Percentiles rank a stretch among this genome's conserved stretches.
Conservation (phyloP, 495 filamentous ascomycete species). For the Annulohypoxylon maeteangense region DNA sequence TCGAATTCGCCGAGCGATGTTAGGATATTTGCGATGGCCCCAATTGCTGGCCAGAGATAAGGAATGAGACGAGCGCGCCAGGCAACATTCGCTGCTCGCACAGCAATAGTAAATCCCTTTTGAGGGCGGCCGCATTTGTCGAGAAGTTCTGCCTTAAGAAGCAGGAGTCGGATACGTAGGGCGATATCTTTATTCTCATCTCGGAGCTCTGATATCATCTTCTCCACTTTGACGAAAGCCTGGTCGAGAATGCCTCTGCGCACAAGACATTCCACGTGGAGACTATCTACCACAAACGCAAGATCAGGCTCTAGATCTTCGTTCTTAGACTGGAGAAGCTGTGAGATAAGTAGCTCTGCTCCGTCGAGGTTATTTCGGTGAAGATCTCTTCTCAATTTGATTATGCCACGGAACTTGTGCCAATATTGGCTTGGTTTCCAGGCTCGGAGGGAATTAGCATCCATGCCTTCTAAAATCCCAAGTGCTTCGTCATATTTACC, state of each 20-base stretch:
- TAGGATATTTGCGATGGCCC: slow-evolving; percentile 73
- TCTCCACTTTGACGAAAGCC: slow-evolving; percentile 76
- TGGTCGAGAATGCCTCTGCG: slow-evolving; percentile 69
- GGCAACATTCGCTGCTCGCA: slow-evolving; percentile 82
- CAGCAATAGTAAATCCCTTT: slow-evolving; percentile 82
- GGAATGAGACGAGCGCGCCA: slow-evolving; percentile 77
- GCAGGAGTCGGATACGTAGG: slow-evolving; percentile 77
- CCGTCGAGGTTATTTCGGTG: slow-evolving; percentile 75
- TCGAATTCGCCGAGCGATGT: slow-evolving; percentile 79
- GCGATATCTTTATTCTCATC: slow-evolving; percentile 79
- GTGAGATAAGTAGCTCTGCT: slow-evolving; percentile 72
- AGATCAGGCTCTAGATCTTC: slow-evolving; percentile 73
- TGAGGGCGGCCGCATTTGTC: slow-evolving; percentile 75
- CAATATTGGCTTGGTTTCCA: slow-evolving; percentile 85
- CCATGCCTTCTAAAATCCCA: slow-evolving; percentile 69
- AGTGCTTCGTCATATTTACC: slow-evolving; percentile 80
- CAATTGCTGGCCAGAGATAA: slow-evolving; percentile 80
- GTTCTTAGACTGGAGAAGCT: slow-evolving; percentile 60
- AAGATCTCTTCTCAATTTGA: slow-evolving; percentile 76
- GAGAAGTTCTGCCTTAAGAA: slow-evolving; percentile 79
- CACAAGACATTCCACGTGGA: slow-evolving; percentile 76
- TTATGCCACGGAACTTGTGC: slow-evolving; percentile 74
- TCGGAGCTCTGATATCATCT: slow-evolving; percentile 70
- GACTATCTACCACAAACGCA: slow-evolving; percentile 71
- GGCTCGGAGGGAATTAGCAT: slow-evolving; percentile 73